A percentile compares a stretch with the other conserved stretches of the same genome.
Conservation (phyloP, 192 early-diverging fungal genomes). For the Backusella tarrabulga region DNA sequence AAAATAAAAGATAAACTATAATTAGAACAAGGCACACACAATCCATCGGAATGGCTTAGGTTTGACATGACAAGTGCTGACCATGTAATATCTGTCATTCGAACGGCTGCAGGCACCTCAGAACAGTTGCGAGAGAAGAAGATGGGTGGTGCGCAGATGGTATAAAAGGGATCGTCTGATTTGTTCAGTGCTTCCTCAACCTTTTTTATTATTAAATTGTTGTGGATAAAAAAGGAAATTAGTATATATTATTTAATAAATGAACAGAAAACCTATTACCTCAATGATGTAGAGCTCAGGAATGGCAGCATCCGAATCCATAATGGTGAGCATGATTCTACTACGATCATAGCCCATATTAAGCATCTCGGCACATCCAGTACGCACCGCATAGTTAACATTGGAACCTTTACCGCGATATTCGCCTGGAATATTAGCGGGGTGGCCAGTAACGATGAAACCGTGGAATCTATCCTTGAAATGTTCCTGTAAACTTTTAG, state of each 20-base stretch:
- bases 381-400: conserved; percentile 61
- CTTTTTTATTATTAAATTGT: neutral
- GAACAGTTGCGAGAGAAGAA: conserved; percentile 60
- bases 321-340: conserved; percentile 61
- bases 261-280: neutral
- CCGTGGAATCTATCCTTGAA: conserved; percentile 61
- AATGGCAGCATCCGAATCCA: conserved; percentile 74
- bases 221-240: neutral
- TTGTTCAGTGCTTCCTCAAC: conserved; percentile 33
- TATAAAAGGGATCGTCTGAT: conserved; percentile 45
- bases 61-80: conserved; percentile 74
- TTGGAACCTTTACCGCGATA: conserved; percentile 73
- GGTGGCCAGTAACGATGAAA: conserved; percentile 69
- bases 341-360: conserved; percentile 41
- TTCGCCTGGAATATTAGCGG: conserved; percentile 61
- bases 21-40: conserved; percentile 74
- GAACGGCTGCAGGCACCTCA: conserved; percentile 67
- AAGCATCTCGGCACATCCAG: conserved; percentile 29
- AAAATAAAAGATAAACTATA: conserved; percentile 76
- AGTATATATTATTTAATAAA: neutral
- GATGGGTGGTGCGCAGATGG: conserved; percentile 46
- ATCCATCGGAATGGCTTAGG: conserved; percentile 50
- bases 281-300: conserved; percentile 67
- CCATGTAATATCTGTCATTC: conserved; percentile 74
- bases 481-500: conserved; percentile 43